These are phyloP conservation scores for Ogataea neopini DNA, from an alignment of 805 yeast genomes.

Conservation along the genomic window DNA sequence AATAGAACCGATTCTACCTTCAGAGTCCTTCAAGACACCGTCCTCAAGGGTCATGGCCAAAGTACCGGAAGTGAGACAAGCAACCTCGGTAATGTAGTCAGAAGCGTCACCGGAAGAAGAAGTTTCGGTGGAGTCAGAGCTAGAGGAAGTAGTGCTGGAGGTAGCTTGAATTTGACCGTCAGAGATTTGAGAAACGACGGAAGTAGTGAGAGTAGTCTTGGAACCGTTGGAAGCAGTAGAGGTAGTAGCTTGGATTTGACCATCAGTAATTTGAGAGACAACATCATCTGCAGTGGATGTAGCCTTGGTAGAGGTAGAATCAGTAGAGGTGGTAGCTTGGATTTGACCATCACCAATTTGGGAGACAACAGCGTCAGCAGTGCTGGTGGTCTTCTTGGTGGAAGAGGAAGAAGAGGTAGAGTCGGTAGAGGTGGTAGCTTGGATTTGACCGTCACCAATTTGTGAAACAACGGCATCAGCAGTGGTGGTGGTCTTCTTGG, in stretches of 20 bases:
- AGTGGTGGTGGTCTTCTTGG: constrained; percentile 17
- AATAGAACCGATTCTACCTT: constrained; percentile 57
- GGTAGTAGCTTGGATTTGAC: constrained; percentile 39
- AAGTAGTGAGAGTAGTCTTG: constrained; percentile 27
- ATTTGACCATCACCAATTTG: constrained; percentile 38
- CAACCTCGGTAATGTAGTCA: constrained; percentile 25
- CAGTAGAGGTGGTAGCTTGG: constrained; percentile 29
- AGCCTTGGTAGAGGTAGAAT: constrained; percentile 35
- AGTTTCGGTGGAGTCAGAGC: constrained; percentile 23
- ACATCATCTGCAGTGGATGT: constrained; percentile 36
- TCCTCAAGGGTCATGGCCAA: constrained; percentile 45
- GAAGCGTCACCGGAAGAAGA: constrained; percentile 20
- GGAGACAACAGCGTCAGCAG: constrained; percentile 41
- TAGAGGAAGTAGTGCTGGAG: constrained; percentile 33
- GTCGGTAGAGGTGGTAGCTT: constrained; percentile 45
- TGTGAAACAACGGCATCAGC: constrained; percentile 47
- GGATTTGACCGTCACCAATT: constrained; percentile 62
- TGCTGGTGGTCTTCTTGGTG: constrained; percentile 5
- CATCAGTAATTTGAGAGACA: constrained; percentile 40
- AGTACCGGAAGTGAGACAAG: constrained; percentile 40
- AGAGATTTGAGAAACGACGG: constrained; percentile 41
- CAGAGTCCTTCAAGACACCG: constrained; percentile 45
- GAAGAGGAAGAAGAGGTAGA: constrained; percentile 38
- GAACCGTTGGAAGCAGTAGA: constrained; percentile 38
- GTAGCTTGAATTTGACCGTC: constrained; percentile 49